These are phyloP conservation scores for Juglanconis sp. DNA, from an alignment of 2,329 filamentous ascomycete species.

Conservation along the genomic window DNA sequence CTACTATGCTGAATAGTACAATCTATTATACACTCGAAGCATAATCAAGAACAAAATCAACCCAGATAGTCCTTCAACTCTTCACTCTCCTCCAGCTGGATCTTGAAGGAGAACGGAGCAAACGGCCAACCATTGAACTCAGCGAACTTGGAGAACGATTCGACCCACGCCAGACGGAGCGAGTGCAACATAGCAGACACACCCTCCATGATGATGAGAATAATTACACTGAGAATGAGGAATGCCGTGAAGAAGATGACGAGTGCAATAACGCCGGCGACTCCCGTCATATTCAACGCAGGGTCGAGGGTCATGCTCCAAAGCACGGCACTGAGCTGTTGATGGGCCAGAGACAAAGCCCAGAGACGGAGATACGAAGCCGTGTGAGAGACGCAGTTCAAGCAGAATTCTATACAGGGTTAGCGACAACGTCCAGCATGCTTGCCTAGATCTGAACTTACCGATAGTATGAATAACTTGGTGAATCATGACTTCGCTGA, in stretches of 20 bases:
- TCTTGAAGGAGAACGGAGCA: conserved; percentile 83
- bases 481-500: conserved; percentile 96
- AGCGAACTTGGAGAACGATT: conserved; percentile 97
- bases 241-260: conserved; percentile 82
- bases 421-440: conserved; percentile 22
- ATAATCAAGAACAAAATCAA: conserved; percentile 23
- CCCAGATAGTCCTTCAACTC: conserved; percentile 55
- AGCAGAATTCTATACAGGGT: conserved; percentile 75
- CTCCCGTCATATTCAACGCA: conserved; percentile 65
- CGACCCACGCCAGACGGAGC: conserved; percentile 90
- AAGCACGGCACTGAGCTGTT: conserved; percentile 91
- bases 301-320: conserved; percentile 93
- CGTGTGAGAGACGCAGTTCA: conserved; percentile 98
- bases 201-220: conserved; percentile 92
- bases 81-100: conserved; percentile 78
- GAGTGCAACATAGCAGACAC: conserved; percentile 95
- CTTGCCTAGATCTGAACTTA: conserved; percentile 42
- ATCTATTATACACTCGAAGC: conserved; percentile 10
- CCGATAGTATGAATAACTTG: conserved; percentile 98
- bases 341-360: conserved; percentile 94
- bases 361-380: conserved; percentile 98
- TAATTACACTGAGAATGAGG: conserved; percentile 70
- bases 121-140: conserved; percentile 86
- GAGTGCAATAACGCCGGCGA: conserved; percentile 72
- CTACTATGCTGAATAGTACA: conserved; percentile 8